These are phyloP conservation scores for Lactarius sanguifluus DNA, from an alignment of 768 basidiomycete genomes.

Conservation along the genomic window DNA sequence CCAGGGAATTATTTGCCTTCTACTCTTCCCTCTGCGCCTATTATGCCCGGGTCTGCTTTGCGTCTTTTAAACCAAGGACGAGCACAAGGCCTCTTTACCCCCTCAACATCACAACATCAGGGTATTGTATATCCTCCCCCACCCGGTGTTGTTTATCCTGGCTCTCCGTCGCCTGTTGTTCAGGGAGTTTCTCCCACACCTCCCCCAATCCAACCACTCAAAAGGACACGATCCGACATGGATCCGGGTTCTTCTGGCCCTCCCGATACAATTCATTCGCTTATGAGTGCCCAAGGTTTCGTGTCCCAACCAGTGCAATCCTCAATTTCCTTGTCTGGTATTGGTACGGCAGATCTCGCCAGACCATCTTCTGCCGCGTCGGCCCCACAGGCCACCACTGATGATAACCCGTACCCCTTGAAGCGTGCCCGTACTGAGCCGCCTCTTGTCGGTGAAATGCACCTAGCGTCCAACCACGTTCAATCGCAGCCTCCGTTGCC, in stretches of 20 bases:
- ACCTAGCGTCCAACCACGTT: constrained; percentile 2
- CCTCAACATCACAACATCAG: constrained; percentile 65
- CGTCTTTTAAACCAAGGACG: constrained; percentile 82
- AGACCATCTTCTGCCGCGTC: constrained; percentile 53
- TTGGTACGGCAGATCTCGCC: constrained; percentile 47
- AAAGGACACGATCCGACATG: constrained; percentile 65
- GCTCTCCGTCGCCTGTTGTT: constrained; percentile 46
- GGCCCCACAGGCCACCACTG: constrained; percentile 45
- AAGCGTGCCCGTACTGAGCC: constrained; percentile 69
- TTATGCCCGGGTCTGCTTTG: constrained; percentile 84
- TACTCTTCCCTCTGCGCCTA: constrained; percentile 72
- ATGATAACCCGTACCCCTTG: constrained; percentile 65
- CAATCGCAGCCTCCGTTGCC: constrained; percentile 34
- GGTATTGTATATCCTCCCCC: constrained; percentile 51
- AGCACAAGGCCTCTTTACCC: constrained; percentile 83
- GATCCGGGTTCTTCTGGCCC: constrained; percentile 47
- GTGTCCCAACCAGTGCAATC: constrained; percentile 29
- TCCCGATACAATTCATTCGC: constrained; percentile 24
- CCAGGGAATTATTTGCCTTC: constrained; percentile 32
- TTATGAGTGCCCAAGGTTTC: constrained; percentile 29
- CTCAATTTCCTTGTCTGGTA: constrained; percentile 44
- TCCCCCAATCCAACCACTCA: constrained; percentile 45
- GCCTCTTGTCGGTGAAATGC: constrained; percentile 24
- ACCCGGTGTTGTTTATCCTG: constrained; percentile 50
- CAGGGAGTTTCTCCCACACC: constrained; percentile 38